Evolutionary conservation across 768 basidiomycete species (phyloP), one percentile per base, ranked within the genome.

Genomic region (Tricholoma terreum): DNA sequence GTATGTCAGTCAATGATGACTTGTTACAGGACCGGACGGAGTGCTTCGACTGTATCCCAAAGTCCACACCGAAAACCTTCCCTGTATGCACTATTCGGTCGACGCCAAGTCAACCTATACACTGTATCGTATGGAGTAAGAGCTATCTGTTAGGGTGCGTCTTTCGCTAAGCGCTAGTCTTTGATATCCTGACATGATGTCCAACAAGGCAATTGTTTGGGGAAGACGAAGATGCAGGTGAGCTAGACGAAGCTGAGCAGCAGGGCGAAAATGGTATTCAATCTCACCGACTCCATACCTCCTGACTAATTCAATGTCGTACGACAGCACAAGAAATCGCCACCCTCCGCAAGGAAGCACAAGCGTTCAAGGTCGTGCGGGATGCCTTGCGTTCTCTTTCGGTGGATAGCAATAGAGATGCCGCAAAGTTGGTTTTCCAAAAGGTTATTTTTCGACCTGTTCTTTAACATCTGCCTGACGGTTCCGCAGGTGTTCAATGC

Each of bases 111-210:
- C 95, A 96, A 61, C 94, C 97, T 0, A 97, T 98, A 51, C 97
- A 99, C 66, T 99, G 96, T 67, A 98, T 99, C 50, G 95, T 98
- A 2, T 99, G 97, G 97, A 94, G 93, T 30, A 99, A 98, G 71
- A 94, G 86, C 56, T 98, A 98, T 75, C 85, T 99, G 11, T 83
- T 98, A 65, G 87, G 90, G 95, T 92, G 63, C 67, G 89, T 73
- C 5, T 1, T 50, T 15, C 48, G 0, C 24, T 50, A 24, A 48
- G 50, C 27, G 12, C 10, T 46, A 35, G 17, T 36, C 9, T 63
- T 36, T 22, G 27, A 17, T 17, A 31, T 10, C 17, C 34, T 31
- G 58, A 54, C 36, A 51, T 56, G 53, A 58, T 50, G 53, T 27
- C 49, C 50, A 33, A 6, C 8, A 62, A 97, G 94, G 15, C 94